Base-by-base conservation (phyloP, 2,329 filamentous ascomycete species). In the Paraphoma chrysanthemicola region DNA sequence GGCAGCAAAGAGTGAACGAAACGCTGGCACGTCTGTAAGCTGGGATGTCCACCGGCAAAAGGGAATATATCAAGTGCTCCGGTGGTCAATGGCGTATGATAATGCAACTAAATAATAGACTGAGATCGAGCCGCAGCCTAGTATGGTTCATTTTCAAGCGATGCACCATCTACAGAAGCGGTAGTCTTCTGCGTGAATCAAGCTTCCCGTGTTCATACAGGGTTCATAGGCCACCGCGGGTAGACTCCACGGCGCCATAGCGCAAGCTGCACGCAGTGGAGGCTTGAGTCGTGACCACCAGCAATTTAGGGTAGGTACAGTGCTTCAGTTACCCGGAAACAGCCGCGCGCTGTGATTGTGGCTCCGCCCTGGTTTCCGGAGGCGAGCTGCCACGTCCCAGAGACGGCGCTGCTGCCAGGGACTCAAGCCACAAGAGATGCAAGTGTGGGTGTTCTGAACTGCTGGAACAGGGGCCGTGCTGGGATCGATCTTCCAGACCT, bases 121-220 rank as follows among this genome's bases (percentile, higher is more conserved):
- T 57, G 51, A 65, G 60, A 69, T 70, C 66, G 63, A 71, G 64
- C 57, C 66, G 68, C 62, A 60, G 46, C 64, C 67, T 71, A 70
- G 64, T 59, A 62, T 62, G 63, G 62, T 60, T 56, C 53, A 54
- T 62, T 54, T 57, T 60, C 10, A 23, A 36, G 10, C 56, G 44
- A 60, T 47, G 56, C 64, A 52, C 63, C 66, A 63, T 63, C 59
- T 60, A 69, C 68, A 57, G 51, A 70, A 69, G 59, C 51, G 66
- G 71, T 51, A 73, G 57, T 64, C 48, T 17, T 56, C 62, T 72
- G 66, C 62, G 64, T 68, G 58, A 68, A 68, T 64, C 69, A 61
- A 63, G 65, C 56, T 60, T 64, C 56, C 63, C 67, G 58, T 63
- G 54, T 62, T 55, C 54, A 58, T 67, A 67, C 66, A 68, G 60